phyloP scores from a whole-genome alignment of 2,329 filamentous ascomycete genomes.

The Tolypocladium nubicola region DNA sequence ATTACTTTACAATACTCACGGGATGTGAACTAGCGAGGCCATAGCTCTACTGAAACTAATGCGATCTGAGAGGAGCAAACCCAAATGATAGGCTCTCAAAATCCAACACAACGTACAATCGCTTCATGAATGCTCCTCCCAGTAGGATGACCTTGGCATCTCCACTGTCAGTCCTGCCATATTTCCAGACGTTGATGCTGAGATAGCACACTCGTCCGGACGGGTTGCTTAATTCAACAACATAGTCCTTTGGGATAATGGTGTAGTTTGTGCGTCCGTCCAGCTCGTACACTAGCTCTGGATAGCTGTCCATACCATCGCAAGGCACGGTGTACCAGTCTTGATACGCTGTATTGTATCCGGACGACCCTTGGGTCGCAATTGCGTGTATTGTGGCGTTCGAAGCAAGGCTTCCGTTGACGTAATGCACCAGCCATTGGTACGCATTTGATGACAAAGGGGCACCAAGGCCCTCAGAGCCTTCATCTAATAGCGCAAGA shows the following conservation, averaged over 20 bases:
- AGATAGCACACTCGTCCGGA: neutral
- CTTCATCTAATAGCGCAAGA: constrained; percentile 1
- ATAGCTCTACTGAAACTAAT: neutral
- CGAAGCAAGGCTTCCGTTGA: neutral
- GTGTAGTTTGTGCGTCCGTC: neutral
- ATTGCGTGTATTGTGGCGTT: neutral
- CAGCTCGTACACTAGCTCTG: neutral
- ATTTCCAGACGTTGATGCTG: constrained; percentile 1
- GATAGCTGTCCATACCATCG: neutral
- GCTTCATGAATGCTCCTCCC: neutral
- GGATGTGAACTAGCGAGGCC: neutral
- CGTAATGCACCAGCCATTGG: neutral
- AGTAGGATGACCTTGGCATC: neutral
- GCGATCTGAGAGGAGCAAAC: neutral
- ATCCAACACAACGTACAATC: neutral
- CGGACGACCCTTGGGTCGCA: neutral
- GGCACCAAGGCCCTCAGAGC: constrained; percentile 1
- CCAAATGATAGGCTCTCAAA: constrained; percentile 1
- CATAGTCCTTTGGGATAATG: neutral
- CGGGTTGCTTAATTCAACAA: neutral
- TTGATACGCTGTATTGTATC: constrained; percentile 1
- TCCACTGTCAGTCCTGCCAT: neutral
- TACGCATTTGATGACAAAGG: constrained; percentile 1
- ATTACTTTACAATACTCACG: neutral
- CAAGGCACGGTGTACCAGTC: constrained; percentile 1